These are phyloP conservation scores for Quercus dentata DNA, from an alignment of 306 rosid species.

Conservation along the genomic window DNA sequence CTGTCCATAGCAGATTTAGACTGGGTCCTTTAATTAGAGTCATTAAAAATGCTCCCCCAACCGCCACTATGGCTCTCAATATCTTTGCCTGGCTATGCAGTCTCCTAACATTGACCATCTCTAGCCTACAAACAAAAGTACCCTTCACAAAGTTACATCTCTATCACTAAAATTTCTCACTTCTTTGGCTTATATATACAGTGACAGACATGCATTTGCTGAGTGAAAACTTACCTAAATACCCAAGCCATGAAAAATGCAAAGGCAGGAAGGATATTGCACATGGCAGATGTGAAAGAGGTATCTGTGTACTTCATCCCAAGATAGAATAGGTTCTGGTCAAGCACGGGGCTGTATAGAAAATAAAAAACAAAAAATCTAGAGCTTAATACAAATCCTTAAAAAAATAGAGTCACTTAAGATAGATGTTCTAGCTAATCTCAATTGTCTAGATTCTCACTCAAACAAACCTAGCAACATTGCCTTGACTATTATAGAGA, in stretches of 20 bases:
- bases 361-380: background rate
- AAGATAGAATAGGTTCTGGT: slow-evolving; percentile 46
- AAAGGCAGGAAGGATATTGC: slow-evolving; percentile 54
- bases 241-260: slow-evolving; percentile 57
- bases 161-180: background rate
- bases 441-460: slow-evolving; percentile 15
- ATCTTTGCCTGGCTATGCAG: slow-evolving; percentile 39
- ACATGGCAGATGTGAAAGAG: slow-evolving; percentile 46
- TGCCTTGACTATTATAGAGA: slow-evolving; percentile 29
- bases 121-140: slow-evolving; percentile 35
- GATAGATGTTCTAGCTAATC: background rate
- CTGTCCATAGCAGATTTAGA: slow-evolving; percentile 35
- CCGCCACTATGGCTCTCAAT: slow-evolving; percentile 36
- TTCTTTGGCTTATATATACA: no score
- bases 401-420: background rate
- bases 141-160: background rate
- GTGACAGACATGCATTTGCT: background rate
- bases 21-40: slow-evolving; percentile 35
- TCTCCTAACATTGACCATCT: slow-evolving; percentile 38
- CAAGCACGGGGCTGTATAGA: slow-evolving; percentile 47
- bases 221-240: slow-evolving; percentile 8
- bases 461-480: slow-evolving; percentile 37
- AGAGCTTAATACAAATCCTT: background rate
- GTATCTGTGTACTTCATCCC: slow-evolving; percentile 58
- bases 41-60: slow-evolving; percentile 52